A percentile compares a stretch with the other conserved stretches of the same genome.
Conservation (phyloP, 108 stramenopile species). For the Pinguiococcus pyrenoidosus region DNA sequence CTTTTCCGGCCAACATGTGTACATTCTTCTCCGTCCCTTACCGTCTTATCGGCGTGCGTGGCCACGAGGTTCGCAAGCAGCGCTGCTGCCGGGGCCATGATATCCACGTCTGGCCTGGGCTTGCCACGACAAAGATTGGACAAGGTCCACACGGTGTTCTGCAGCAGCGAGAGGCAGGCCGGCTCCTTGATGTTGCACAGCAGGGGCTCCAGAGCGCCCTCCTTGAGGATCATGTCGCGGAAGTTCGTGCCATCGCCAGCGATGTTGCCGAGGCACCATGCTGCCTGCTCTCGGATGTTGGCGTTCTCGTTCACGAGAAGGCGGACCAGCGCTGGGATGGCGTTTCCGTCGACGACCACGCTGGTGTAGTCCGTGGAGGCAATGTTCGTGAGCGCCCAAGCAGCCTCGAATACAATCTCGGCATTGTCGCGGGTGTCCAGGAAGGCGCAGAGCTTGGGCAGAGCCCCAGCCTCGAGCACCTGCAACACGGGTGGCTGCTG, state of each 20-base stretch:
- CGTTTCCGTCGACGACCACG: constrained; percentile 57
- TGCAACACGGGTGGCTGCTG: constrained; percentile 63
- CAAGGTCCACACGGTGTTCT: constrained; percentile 71
- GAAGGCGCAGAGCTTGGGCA: constrained; percentile 55
- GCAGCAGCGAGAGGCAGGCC: constrained; percentile 47
- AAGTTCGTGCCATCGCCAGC: constrained; percentile 65
- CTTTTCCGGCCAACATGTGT: no score
- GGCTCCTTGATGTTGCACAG: constrained; percentile 59
- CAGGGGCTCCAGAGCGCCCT: constrained; percentile 47
- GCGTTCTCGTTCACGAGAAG: constrained; percentile 45
- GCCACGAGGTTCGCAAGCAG: constrained; percentile 32
- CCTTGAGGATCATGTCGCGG: constrained; percentile 51
- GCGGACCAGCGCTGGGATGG: constrained; percentile 48
- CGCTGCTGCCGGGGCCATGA: constrained; percentile 44
- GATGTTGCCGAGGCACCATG: constrained; percentile 90
- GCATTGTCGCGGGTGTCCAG: constrained; percentile 33
- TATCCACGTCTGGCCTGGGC: constrained; percentile 47
- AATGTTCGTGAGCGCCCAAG: constrained; percentile 88
- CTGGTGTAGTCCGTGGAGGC: constrained; percentile 54
- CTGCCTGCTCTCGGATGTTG: constrained; percentile 79
- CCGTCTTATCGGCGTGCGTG: constrained; percentile 16
- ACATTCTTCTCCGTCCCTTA: background rate
- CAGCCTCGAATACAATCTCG: constrained; percentile 64
- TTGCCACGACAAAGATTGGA: constrained; percentile 88
- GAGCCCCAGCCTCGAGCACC: constrained; percentile 50